Evolutionary conservation across 495 filamentous ascomycete species (phyloP).

Genomic region (Penicillium pancosmium): DNA sequence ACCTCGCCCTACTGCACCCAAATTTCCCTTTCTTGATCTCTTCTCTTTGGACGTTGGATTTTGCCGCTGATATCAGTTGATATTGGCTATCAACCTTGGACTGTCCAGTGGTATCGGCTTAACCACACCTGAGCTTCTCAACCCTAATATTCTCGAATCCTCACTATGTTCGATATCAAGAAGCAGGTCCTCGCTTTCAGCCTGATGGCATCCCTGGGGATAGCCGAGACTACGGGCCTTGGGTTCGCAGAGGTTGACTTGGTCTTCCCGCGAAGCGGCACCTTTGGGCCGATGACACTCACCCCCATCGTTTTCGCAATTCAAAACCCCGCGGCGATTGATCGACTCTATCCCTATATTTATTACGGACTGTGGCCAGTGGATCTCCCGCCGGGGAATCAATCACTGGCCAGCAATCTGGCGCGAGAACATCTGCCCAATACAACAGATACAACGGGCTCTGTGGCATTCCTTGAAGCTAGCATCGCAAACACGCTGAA

Average conservation of each 20-base stretch:
- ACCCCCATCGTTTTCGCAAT: constrained; percentile 10
- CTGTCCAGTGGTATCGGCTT: constrained; percentile 3
- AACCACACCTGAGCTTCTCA: constrained; percentile 3
- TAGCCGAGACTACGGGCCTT: constrained; percentile 9
- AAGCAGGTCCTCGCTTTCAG: constrained; percentile 5
- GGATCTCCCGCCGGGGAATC: constrained; percentile 9
- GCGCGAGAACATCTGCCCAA: constrained; percentile 6
- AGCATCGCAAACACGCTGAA: constrained; percentile 11
- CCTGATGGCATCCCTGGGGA: constrained; percentile 1
- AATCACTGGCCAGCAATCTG: constrained; percentile 5
- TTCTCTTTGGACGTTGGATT: constrained; percentile 4
- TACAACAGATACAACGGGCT: constrained; percentile 4
- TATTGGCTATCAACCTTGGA: constrained; percentile 3
- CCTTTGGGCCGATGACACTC: constrained; percentile 12
- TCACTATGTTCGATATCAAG: constrained; percentile 8
- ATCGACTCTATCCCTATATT: constrained; percentile 10
- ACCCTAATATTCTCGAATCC: neutral
- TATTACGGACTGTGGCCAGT: constrained; percentile 5
- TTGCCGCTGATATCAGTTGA: constrained; percentile 9
- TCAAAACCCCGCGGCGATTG: constrained; percentile 8
- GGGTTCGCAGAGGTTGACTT: constrained; percentile 9
- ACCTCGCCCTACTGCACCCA: constrained; percentile 8
- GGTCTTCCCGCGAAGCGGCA: constrained; percentile 12
- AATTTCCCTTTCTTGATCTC: constrained; percentile 9
- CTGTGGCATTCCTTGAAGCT: constrained; percentile 6